Base-by-base conservation (phyloP, 1,284 basidiomycete species). In the Omphalotus olearius region DNA sequence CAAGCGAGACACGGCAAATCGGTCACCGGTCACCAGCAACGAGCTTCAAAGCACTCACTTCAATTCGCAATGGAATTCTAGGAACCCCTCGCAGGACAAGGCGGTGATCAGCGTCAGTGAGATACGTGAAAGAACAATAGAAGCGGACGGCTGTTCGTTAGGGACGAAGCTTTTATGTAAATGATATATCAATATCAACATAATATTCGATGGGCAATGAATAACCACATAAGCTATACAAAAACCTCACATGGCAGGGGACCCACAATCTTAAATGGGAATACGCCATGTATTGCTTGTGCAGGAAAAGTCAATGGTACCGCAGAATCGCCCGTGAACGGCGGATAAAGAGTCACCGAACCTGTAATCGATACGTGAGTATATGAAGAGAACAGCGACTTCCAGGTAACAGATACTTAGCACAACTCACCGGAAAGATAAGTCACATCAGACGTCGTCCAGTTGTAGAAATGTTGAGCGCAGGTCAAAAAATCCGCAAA, bases 401-500 rank as follows among this genome's bases (percentile, higher is more conserved):
- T 13, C 4, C 14, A 20, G 2, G 23, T 17, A 42, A 7, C 17
- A 13, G 23, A n/a, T n/a, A n/a, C n/a, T 2, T 9, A 43, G 40
- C 10, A 45, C 4, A 16, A 42, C 18, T 30, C 35, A 51, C 50
- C 50, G 16, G 38, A 13, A 9, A 51, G 33, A 37, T 37, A 38
- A 11, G 50, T 51, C n/a, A 45, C 50, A 9, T 16, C 33, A 37
- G 37, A 33, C 16, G 50, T 45, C 13, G 42, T 45, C 25, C 33
- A 44, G 41, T 51, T 28, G 30, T 51, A 51, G 42, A 37, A 45
- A 20, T 51, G 50, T 38, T 51, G 50, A 16, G 50, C 50, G 30
- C 50, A 51, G 17, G 30, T 41, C 6, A 45, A 41, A 20, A 37
- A 51, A 14, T 51, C 50, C 4, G 50, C 50, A 16, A 51, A 51